These are phyloP conservation scores for Aspergillus sp. DNA, from an alignment of 2,329 filamentous ascomycete species.

Conservation along the genomic window DNA sequence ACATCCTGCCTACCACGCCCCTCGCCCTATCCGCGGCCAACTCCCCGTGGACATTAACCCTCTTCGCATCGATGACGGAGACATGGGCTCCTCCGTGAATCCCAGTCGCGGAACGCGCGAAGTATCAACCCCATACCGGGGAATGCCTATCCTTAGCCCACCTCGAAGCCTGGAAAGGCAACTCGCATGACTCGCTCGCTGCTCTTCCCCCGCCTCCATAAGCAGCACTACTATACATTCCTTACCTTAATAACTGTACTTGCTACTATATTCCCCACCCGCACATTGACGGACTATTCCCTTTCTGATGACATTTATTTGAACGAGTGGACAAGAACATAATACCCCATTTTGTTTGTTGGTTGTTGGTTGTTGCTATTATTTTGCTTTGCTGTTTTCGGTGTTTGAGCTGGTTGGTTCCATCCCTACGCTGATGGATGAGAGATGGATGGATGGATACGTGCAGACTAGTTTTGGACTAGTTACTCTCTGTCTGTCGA, in stretches of 20 bases:
- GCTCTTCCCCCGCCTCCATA: not conserved
- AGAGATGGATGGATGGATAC: not conserved
- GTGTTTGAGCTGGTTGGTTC: not conserved
- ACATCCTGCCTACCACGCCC: conserved; percentile 24
- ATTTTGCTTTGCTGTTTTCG: not conserved
- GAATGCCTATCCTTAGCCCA: conserved; percentile 31
- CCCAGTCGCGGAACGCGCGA: conserved; percentile 24
- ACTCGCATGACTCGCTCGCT: conserved; percentile 23
- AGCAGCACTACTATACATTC: not conserved
- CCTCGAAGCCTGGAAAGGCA: conserved; percentile 42
- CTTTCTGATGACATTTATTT: not conserved
- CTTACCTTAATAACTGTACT: not conserved
- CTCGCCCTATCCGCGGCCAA: conserved; percentile 27
- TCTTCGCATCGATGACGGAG: conserved; percentile 25
- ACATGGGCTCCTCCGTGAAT: conserved; percentile 20
- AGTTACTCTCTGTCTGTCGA: not conserved
- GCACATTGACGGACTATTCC: not conserved
- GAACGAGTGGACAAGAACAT: conserved; percentile 5
- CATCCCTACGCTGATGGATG: no score
- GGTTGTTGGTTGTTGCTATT: no score
- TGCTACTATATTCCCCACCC: not conserved
- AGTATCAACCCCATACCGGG: conserved; percentile 28
- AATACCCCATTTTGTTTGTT: conserved; percentile 8
- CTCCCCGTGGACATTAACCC: conserved; percentile 31
- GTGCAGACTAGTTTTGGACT: not conserved